Conservation (phyloP, 129 eudicot genomes). For the Helianthus tuberosus region DNA sequence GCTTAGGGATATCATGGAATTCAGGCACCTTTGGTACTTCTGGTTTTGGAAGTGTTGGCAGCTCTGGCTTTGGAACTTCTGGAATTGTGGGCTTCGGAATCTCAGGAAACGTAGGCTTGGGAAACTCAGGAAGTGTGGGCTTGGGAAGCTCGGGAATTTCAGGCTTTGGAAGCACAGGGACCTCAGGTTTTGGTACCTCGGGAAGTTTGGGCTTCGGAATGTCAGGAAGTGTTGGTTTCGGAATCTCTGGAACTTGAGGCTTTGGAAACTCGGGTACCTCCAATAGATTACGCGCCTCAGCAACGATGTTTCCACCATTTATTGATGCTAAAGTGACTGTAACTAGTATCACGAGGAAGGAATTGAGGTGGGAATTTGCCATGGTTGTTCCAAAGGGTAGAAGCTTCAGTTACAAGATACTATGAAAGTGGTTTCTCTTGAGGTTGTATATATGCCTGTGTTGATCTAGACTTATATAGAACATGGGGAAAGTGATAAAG, state of each 20-base stretch:
- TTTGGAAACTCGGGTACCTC: conserved; percentile 29
- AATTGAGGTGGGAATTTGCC: conserved; percentile 13
- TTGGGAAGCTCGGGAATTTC: neutral
- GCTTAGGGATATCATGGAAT: conserved; percentile 10
- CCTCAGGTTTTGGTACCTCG: neutral
- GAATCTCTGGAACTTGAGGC: conserved; percentile 22
- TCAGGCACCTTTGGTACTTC: conserved; percentile 29
- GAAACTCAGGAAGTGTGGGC: conserved; percentile 1
- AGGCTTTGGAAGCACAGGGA: conserved; percentile 15
- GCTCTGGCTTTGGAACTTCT: conserved; percentile 25
- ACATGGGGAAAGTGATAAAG: neutral
- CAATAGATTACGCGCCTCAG: conserved; percentile 24
- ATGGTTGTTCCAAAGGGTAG: conserved; percentile 2
- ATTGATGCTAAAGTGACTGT: conserved; percentile 18
- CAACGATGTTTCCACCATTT: neutral
- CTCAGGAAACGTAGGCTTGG: conserved; percentile 25
- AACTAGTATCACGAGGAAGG: conserved; percentile 12
- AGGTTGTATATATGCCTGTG: neutral
- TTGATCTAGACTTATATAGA: conserved; percentile 20
- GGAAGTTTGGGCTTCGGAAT: conserved; percentile 24
- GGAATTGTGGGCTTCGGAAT: conserved; percentile 22
- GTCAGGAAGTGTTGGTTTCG: conserved; percentile 19
- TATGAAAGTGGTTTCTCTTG: conserved; percentile 9
- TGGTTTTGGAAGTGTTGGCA: conserved; percentile 33
- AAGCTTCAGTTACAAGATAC: neutral